Percentiles rank a stretch among this genome's conserved stretches.
These are phyloP conservation scores for Harrya chromipes DNA, from an alignment of 768 basidiomycete genomes.

Conservation along the genomic window DNA sequence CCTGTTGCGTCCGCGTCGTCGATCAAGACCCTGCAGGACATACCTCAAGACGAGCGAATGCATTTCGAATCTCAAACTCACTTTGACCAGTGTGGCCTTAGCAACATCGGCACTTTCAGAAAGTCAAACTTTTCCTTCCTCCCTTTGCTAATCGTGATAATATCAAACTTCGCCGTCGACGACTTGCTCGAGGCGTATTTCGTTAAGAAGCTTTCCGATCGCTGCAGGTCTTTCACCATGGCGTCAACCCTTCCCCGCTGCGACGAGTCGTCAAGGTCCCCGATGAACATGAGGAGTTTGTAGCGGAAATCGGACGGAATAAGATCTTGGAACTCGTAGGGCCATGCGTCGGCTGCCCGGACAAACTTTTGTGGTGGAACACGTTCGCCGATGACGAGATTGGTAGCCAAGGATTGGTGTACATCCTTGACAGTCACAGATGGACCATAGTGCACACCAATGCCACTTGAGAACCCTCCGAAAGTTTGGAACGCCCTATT, in stretches of 20 bases:
- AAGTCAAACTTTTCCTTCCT: constrained; percentile 34
- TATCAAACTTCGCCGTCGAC: constrained; percentile 30
- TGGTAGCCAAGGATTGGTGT: constrained; percentile 36
- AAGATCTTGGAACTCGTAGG: constrained; percentile 49
- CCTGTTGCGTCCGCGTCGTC: constrained; percentile 52
- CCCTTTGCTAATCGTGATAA: constrained; percentile 27
- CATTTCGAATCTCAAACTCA: constrained; percentile 16
- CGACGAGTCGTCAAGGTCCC: constrained; percentile 26
- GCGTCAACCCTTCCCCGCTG: constrained; percentile 25
- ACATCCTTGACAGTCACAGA: constrained; percentile 36
- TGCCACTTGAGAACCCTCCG: constrained; percentile 46
- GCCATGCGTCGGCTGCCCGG: constrained; percentile 43
- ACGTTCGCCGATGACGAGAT: constrained; percentile 48
- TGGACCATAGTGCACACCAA: constrained; percentile 47
- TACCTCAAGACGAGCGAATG: neutral
- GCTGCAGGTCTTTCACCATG: constrained; percentile 28
- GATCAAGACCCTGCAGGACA: constrained; percentile 48
- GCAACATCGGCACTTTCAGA: constrained; percentile 29
- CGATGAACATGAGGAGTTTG: constrained; percentile 47
- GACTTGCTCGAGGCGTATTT: constrained; percentile 19
- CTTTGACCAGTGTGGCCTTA: constrained; percentile 44
- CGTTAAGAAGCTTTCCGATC: constrained; percentile 24
- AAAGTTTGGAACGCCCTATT: constrained; percentile 43
- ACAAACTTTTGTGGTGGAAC: constrained; percentile 47
- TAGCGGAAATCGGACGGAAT: constrained; percentile 47